These are phyloP conservation scores for Penicillium sp. DNA, from an alignment of 2,329 filamentous ascomycete genomes.

Conservation along the genomic window DNA sequence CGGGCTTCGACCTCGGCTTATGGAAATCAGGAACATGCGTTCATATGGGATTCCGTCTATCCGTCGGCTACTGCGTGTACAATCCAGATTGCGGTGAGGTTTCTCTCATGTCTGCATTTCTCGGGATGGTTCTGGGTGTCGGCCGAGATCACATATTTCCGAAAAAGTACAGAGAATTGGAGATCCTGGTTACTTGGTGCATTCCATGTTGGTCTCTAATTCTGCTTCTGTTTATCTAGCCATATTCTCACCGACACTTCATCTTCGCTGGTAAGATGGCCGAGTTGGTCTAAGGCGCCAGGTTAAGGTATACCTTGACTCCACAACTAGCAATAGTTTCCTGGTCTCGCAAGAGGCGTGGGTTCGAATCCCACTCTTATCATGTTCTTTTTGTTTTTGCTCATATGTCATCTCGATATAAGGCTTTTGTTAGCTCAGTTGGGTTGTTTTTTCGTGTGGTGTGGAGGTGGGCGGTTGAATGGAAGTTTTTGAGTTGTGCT, in stretches of 20 bases:
- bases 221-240: neutral
- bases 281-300: constrained; percentile 35
- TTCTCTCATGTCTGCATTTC: neutral
- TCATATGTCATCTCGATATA: neutral
- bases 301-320: constrained; percentile 32
- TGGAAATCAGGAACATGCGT: neutral
- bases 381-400: neutral
- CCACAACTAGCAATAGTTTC: constrained; percentile 10
- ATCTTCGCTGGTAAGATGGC: constrained; percentile 28
- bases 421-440: neutral
- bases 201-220: neutral
- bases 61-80: neutral
- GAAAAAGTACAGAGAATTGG: too few relatives aligned
- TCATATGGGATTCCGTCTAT: neutral
- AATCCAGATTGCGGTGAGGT: neutral
- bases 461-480: neutral
- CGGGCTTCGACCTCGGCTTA: neutral
- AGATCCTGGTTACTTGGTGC: too few relatives aligned
- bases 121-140: neutral
- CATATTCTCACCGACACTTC: neutral
- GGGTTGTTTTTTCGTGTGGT: neutral
- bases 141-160: neutral
- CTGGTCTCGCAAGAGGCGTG: constrained; percentile 12
- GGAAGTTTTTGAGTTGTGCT: neutral
- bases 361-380: constrained; percentile 14